Percentiles rank a stretch among this genome's conserved stretches.
Conservation (phyloP, 176 grass and related monocot species). For the Rhynchospora breviuscula region DNA sequence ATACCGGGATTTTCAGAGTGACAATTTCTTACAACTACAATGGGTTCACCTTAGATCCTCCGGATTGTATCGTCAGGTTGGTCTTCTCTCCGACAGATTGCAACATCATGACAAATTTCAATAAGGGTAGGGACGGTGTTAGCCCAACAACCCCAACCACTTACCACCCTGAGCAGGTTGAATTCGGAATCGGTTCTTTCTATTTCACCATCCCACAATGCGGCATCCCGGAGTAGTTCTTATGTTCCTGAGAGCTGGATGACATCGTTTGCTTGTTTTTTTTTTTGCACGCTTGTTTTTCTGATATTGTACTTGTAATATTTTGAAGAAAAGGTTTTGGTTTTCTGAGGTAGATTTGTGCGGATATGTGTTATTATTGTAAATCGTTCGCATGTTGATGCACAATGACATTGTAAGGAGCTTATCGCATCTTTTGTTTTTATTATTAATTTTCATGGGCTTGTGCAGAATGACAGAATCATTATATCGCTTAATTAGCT, state of each 20-base stretch:
- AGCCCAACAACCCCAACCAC: constrained; percentile 20
- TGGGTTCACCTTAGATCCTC: constrained; percentile 5
- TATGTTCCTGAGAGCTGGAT: not conserved
- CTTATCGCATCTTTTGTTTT: not conserved
- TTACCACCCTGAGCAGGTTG: constrained; percentile 10
- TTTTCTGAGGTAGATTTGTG: constrained; percentile 10
- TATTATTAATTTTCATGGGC: not conserved
- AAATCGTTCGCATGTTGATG: not conserved
- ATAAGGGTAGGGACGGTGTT: constrained; percentile 43
- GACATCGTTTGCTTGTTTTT: not conserved
- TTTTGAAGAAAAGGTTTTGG: not conserved
- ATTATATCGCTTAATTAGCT: not conserved
- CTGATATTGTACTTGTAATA: not conserved
- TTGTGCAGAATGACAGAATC: not conserved
- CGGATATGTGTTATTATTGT: not conserved
- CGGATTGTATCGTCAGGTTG: constrained; percentile 43
- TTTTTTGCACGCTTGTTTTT: not conserved
- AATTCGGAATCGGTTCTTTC: constrained; percentile 50
- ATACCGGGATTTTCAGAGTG: constrained; percentile 43
- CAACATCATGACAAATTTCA: constrained; percentile 61
- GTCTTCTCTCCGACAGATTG: constrained; percentile 36
- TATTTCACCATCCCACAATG: constrained; percentile 49
- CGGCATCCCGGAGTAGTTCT: not conserved
- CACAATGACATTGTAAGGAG: not conserved
- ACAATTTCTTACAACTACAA: constrained; percentile 26